A percentile compares a stretch with the other conserved stretches of the same genome.
Evolutionary conservation across 129 eudicot species (phyloP).

Genomic region (Tagetes erecta): DNA sequence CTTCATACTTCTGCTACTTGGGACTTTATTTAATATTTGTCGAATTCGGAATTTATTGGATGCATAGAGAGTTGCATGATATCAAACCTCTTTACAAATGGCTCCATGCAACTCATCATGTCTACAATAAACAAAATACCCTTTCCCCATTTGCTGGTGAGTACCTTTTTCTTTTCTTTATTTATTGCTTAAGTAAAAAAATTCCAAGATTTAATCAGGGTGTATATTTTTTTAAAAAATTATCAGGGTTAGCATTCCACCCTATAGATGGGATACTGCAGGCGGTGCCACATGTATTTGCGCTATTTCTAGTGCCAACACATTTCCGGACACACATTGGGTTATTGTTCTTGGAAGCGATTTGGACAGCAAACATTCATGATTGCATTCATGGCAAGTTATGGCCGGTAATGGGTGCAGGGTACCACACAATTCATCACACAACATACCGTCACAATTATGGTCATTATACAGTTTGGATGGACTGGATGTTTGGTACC

Average conservation of each 20-base stretch:
- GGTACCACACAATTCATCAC: conserved; percentile 94
- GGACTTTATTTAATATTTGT: conserved; percentile 54
- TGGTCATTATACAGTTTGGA: conserved; percentile 86
- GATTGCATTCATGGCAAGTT: conserved; percentile 77
- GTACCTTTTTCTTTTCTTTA: background rate
- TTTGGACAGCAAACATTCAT: conserved; percentile 94
- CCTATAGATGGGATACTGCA: conserved; percentile 87
- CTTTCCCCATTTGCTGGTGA: conserved; percentile 96
- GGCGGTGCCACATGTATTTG: conserved; percentile 77
- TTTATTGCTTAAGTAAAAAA: background rate
- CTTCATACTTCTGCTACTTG: conserved; percentile 40
- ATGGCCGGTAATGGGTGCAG: conserved; percentile 98
- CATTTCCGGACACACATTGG: conserved; percentile 76
- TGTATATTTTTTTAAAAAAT: conserved; percentile 31
- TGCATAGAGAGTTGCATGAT: conserved; percentile 87
- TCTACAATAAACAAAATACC: conserved; percentile 93
- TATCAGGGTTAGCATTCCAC: conserved; percentile 81
- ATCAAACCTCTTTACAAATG: conserved; percentile 88
- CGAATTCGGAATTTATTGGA: conserved; percentile 94
- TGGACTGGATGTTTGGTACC: conserved; percentile 98
- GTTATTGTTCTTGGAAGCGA: conserved; percentile 63
- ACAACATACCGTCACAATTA: conserved; percentile 88
- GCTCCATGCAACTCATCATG: conserved; percentile 92
- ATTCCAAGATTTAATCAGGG: conserved; percentile 17
- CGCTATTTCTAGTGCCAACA: conserved; percentile 69